A percentile compares a stretch with the other conserved stretches of the same genome.
Conservation (phyloP, 495 filamentous ascomycete genomes). For the Evansstolkia leycettana region DNA sequence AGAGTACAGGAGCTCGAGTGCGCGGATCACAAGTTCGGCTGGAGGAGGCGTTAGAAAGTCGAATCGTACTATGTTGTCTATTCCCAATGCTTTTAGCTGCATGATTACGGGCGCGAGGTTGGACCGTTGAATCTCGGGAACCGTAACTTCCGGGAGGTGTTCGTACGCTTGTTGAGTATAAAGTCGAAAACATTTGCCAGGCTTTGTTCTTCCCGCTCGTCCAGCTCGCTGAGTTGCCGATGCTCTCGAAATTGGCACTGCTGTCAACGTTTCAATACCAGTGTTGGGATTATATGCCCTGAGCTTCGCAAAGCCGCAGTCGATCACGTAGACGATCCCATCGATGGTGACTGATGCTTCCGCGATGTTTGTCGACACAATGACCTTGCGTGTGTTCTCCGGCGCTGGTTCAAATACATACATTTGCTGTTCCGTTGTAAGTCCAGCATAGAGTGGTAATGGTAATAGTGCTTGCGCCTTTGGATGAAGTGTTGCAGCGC, state of each 20-base stretch:
- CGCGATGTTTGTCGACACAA: constrained; percentile 92
- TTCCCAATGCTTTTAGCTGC: constrained; percentile 90
- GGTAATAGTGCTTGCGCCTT: constrained; percentile 59
- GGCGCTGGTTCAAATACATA: constrained; percentile 84
- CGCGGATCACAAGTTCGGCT: constrained; percentile 75
- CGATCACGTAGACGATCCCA: constrained; percentile 84
- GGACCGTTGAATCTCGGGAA: constrained; percentile 87
- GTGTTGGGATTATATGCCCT: constrained; percentile 77
- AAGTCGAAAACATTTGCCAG: constrained; percentile 90
- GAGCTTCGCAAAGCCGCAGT: constrained; percentile 85
- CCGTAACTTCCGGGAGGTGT: constrained; percentile 56
- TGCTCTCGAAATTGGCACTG: constrained; percentile 78
- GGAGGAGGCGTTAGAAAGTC: constrained; percentile 83
- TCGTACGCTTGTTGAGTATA: constrained; percentile 73
- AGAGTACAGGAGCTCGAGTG: constrained; percentile 78
- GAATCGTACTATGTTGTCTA: constrained; percentile 90
- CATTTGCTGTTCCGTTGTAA: constrained; percentile 82
- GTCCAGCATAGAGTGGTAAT: constrained; percentile 77
- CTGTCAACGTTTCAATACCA: constrained; percentile 87
- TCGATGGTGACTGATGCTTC: constrained; percentile 94
- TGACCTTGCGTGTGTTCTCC: constrained; percentile 77
- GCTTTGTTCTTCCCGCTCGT: constrained; percentile 79
- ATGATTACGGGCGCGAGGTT: constrained; percentile 85
- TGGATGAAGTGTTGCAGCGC: constrained; percentile 59
- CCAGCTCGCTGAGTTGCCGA: constrained; percentile 88